These are phyloP conservation scores for Withania somnifera DNA, from an alignment of 305 asterid genomes.

Conservation along the genomic window DNA sequence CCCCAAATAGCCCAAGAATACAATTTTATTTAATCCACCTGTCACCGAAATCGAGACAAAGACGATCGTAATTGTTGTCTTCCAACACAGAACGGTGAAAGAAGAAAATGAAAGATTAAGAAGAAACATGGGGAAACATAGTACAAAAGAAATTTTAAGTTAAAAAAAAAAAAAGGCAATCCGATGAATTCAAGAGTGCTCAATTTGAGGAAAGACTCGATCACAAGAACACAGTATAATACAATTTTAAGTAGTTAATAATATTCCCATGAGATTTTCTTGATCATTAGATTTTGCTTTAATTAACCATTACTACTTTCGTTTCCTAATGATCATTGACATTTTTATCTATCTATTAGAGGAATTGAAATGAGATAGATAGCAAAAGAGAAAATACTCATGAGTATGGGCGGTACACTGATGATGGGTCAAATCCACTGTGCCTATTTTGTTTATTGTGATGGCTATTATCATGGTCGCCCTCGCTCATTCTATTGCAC, in stretches of 20 bases:
- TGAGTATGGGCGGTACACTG: constrained; percentile 50
- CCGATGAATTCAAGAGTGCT: too few species aligned
- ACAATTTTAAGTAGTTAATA: background rate
- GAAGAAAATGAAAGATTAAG: background rate
- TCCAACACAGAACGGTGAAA: background rate
- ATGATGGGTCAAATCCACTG: constrained; percentile 29
- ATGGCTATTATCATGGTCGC: constrained; percentile 28
- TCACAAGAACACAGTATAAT: too few species aligned
- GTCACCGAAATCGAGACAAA: background rate
- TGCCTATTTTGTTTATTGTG: constrained; percentile 33
- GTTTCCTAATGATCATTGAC: background rate
- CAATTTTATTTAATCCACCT: background rate
- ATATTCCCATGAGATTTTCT: background rate
- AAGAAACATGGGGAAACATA: too few species aligned
- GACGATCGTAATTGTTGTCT: background rate
- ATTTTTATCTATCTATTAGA: background rate
- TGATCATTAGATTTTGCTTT: background rate
- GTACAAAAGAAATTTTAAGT: too few species aligned
- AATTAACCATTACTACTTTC: background rate
- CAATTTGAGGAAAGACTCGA: too few species aligned
- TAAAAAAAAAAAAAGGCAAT: too few species aligned
- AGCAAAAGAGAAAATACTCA: constrained; percentile 9
- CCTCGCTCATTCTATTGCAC: constrained; percentile 30
- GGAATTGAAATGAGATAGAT: background rate
- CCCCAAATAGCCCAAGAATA: background rate